Conservation (phyloP, 1,284 basidiomycete genomes). For the Malassezia vespertilionis region DNA sequence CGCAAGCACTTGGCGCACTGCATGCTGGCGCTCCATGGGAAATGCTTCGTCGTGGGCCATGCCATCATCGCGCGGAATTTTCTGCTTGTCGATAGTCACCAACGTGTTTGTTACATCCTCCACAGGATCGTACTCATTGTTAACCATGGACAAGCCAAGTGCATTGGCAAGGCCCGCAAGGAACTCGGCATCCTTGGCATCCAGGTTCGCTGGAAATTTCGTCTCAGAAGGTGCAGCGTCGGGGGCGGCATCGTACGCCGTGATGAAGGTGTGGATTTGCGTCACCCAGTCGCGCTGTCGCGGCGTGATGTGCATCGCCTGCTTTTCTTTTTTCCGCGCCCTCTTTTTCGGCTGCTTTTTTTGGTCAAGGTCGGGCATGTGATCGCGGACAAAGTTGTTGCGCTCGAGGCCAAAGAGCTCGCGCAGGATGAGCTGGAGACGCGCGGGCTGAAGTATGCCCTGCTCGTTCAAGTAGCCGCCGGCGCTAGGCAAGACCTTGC, state of each 20-base stretch:
- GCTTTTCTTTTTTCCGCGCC: background rate
- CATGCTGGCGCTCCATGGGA: conserved; percentile 50
- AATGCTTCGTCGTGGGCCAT: conserved; percentile 34
- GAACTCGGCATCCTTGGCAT: conserved; percentile 28
- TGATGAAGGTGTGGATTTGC: conserved; percentile 17
- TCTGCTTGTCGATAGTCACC: conserved; percentile 21
- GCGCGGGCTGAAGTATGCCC: conserved; percentile 67
- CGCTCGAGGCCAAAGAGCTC: conserved; percentile 78
- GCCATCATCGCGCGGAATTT: conserved; percentile 6
- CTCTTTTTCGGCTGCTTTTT: conserved; percentile 17
- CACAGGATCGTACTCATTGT: conserved; percentile 39
- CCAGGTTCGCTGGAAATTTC: conserved; percentile 22
- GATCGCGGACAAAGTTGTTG: conserved; percentile 81
- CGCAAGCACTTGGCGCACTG: conserved; percentile 68
- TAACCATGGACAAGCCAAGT: conserved; percentile 30
- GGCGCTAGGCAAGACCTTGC: conserved; percentile 70
- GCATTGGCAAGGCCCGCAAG: conserved; percentile 28
- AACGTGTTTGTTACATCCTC: conserved; percentile 30
- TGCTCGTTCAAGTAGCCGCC: conserved; percentile 89
- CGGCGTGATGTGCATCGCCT: conserved; percentile 13
- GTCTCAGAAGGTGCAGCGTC: conserved; percentile 26
- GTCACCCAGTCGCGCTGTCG: conserved; percentile 19
- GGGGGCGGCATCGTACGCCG: conserved; percentile 18
- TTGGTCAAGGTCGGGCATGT: conserved; percentile 55
- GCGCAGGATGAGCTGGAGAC: conserved; percentile 75